A percentile compares a stretch with the other conserved stretches of the same genome.
Conservation (phyloP, 169 alveolate species). For the Perkinsus olseni region DNA sequence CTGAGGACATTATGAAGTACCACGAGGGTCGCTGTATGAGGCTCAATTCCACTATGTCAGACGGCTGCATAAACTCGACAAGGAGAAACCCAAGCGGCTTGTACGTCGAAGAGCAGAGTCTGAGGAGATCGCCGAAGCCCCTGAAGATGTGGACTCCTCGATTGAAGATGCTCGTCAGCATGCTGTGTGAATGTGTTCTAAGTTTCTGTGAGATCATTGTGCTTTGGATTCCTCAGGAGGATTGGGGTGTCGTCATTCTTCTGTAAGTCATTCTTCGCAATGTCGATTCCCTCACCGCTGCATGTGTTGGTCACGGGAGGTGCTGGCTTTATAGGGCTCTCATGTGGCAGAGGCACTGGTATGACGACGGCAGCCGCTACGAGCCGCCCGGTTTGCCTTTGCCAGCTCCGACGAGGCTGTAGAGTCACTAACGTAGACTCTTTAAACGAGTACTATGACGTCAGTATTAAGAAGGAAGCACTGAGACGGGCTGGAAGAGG, state of each 20-base stretch:
- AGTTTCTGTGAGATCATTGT: neutral
- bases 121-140: neutral
- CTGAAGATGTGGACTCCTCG: neutral
- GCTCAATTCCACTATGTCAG: neutral
- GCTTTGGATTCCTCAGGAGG: neutral
- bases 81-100: neutral
- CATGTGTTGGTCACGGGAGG: conserved; percentile 35
- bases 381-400: neutral
- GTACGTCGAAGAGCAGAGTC: neutral
- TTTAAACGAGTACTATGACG: conserved; percentile 9
- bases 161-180: neutral
- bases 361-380: neutral
- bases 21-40: neutral
- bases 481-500: neutral
- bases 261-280: neutral
- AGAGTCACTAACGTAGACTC: conserved; percentile 13
- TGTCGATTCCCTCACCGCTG: neutral
- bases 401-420: conserved; percentile 13
- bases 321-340: conserved; percentile 34
- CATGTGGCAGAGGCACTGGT: conserved; percentile 9
- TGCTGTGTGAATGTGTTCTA: neutral
- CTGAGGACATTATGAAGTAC: conserved; percentile 9
- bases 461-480: neutral
- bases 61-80: neutral
- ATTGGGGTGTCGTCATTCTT: neutral